Evolutionary conservation across 495 filamentous ascomycete genomes (phyloP).

Genomic region (Annulohypoxylon maeteangense): DNA sequence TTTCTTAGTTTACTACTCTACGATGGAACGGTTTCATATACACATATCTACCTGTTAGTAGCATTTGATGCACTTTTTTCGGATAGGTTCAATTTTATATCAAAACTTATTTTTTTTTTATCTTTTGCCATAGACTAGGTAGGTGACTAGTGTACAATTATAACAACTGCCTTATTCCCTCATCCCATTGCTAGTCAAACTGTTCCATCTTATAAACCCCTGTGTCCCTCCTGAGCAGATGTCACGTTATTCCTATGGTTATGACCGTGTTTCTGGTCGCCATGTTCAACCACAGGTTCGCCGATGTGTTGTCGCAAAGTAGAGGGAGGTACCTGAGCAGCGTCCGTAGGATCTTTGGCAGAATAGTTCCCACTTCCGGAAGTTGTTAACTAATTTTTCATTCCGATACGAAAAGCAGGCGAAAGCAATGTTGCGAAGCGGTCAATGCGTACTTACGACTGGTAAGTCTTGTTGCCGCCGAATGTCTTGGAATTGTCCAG

Average conservation of each 20-base stretch:
- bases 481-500: slow-evolving; percentile 57
- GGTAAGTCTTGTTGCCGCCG: slow-evolving; percentile 58
- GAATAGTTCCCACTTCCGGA: slow-evolving; percentile 9
- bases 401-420: neutral
- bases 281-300: slow-evolving; percentile 53
- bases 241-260: slow-evolving; percentile 52
- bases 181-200: slow-evolving; percentile 21
- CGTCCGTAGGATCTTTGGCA: slow-evolving; percentile 56
- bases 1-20: too few relatives aligned
- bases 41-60: neutral
- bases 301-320: slow-evolving; percentile 53
- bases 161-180: neutral
- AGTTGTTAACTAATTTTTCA: slow-evolving; percentile 23
- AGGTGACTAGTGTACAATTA: slow-evolving; percentile 8
- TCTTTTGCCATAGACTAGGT: neutral
- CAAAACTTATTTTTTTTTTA: neutral
- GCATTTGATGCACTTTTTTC: neutral
- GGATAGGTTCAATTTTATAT: neutral
- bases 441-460: slow-evolving; percentile 55
- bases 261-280: slow-evolving; percentile 46
- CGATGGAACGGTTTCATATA: too few relatives aligned
- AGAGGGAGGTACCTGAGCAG: slow-evolving; percentile 60
- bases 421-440: neutral
- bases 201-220: slow-evolving; percentile 48
- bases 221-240: slow-evolving; percentile 54